Base-by-base conservation (phyloP, 768 basidiomycete species). In the Psilocybe azurescens region DNA sequence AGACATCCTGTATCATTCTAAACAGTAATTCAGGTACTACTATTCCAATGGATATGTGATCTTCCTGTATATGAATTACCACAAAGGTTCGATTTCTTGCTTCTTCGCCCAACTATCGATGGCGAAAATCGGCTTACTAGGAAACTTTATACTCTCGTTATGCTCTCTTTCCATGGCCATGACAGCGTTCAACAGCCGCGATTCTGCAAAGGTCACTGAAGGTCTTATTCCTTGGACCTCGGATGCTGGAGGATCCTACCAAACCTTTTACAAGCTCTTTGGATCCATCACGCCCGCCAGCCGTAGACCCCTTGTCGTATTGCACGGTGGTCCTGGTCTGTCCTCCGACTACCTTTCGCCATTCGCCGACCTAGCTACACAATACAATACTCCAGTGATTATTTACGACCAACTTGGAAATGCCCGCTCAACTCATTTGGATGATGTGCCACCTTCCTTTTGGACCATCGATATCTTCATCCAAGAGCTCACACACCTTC, bases 381-480 rank as follows among this genome's bases (percentile, higher is more conserved):
- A 36, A 11, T 63, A 73, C 60, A 53, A 62, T 56, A 78, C 77
- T 47, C 82, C 84, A 30, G 77, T 86, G 65, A 71, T 87, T 50
- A 70, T 86, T 51, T 36, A 87, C 69, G 83, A 86, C 66, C 86
- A 87, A 64, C 59, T 87, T 39, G 86, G 86, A 16, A 80, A 76
- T 61, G 83, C 82, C 16, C 72, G 65, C 16, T 86, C 85, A 6
- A 81, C 84, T 11, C 84, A 82, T 66, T 74, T 84, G 41, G 77
- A 69, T 14, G 77, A 81, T 54, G 82, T 79, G 58, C 72, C 70
- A 2, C 69, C 72, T 13, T 74, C 78, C 18, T 87, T 87, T 69
- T 85, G 84, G 83, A 80, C 77, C 3, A 65, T 79, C 20, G 77
- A 82, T 6, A 77, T 88, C 3, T 87, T 85, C 73, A 68, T 83